These are phyloP conservation scores for Lodderomyces oxycetoniae DNA, from an alignment of 1,139 yeast genomes.

Conservation along the genomic window DNA sequence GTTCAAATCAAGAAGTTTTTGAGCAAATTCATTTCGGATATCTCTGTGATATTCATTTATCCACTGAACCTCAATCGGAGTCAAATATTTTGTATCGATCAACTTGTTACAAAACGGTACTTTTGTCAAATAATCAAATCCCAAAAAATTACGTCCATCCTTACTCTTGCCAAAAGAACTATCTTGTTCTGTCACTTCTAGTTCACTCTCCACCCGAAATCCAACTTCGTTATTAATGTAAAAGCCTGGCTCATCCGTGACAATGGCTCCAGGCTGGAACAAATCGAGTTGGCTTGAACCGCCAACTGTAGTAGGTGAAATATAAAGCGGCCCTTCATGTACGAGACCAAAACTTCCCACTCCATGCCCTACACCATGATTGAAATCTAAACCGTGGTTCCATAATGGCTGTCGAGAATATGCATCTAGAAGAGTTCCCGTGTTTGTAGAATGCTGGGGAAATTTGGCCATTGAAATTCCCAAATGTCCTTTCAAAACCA, in stretches of 20 bases:
- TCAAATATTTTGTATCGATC: slow-evolving; percentile 36
- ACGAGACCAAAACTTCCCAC: slow-evolving; percentile 54
- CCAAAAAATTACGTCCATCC: slow-evolving; percentile 31
- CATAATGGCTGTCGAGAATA: slow-evolving; percentile 50
- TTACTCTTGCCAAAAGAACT: slow-evolving; percentile 32
- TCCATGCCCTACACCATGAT: slow-evolving; percentile 62
- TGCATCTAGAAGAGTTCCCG: slow-evolving; percentile 46
- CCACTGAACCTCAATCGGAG: slow-evolving; percentile 45
- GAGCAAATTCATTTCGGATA: slow-evolving; percentile 34
- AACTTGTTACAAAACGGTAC: slow-evolving; percentile 51
- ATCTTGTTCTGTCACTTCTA: slow-evolving; percentile 37
- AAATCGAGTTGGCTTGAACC: slow-evolving; percentile 24
- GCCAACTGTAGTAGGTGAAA: slow-evolving; percentile 38
- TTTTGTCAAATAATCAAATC: slow-evolving; percentile 48
- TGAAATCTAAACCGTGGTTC: slow-evolving; percentile 50
- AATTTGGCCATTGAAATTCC: slow-evolving; percentile 51
- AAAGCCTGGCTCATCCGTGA: slow-evolving; percentile 56
- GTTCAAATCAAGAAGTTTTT: slow-evolving; percentile 33
- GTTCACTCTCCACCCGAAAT: slow-evolving; percentile 50
- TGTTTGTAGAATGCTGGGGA: slow-evolving; percentile 33
- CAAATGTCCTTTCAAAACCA: slow-evolving; percentile 53
- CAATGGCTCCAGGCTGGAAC: slow-evolving; percentile 44
- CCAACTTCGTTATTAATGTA: slow-evolving; percentile 51
- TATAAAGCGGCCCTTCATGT: slow-evolving; percentile 52
- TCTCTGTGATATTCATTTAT: slow-evolving; percentile 43